A percentile compares a stretch with the other conserved stretches of the same genome.
These are phyloP conservation scores for Austroboletus niveus DNA, from an alignment of 1,284 basidiomycete genomes.

Conservation along the genomic window DNA sequence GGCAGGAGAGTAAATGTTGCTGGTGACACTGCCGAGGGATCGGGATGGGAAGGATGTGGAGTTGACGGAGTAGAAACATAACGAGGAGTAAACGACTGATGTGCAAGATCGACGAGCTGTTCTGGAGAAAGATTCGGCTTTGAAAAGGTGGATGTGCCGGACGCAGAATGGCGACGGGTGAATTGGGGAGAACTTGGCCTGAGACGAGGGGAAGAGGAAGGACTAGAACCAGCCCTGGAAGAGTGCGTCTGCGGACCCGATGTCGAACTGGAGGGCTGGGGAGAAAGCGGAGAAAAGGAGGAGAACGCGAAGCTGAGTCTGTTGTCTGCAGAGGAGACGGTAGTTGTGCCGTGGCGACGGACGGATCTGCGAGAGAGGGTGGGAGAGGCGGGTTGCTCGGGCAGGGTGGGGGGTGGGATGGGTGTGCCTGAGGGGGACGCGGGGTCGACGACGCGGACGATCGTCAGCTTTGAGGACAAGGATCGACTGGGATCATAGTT, in stretches of 20 bases:
- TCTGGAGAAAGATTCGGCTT: conserved; percentile 59
- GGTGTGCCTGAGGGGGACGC: conserved; percentile 7
- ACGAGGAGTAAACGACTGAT: conserved; percentile 52
- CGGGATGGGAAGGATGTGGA: conserved; percentile 18
- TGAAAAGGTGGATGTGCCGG: conserved; percentile 23
- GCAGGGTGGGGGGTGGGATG: conserved; percentile 15
- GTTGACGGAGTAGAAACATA: conserved; percentile 22
- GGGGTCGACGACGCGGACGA: conserved; percentile 56
- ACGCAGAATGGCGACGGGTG: conserved; percentile 30
- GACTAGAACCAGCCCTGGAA: conserved; percentile 22
- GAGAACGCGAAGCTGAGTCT: conserved; percentile 67
- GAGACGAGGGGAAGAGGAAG: conserved; percentile 44
- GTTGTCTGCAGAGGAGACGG: conserved; percentile 32
- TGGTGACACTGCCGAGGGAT: conserved; percentile 23
- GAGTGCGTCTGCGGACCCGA: conserved; percentile 14
- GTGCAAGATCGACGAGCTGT: conserved; percentile 66
- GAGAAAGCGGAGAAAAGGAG: conserved; percentile 45
- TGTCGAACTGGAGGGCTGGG: conserved; percentile 16
- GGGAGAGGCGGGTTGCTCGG: conserved; percentile 33
- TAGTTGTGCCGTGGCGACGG: conserved; percentile 30
- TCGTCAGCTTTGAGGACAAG: conserved; percentile 66
- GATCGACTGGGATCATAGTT: conserved; percentile 54
- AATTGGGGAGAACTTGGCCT: conserved; percentile 46
- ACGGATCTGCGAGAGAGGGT: conserved; percentile 22
- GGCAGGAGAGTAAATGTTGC: conserved; percentile 70